Percentiles rank a stretch among this genome's conserved stretches.
phyloP scores from a whole-genome alignment of 2,329 filamentous ascomycete species.

The Aphanocladium album region DNA sequence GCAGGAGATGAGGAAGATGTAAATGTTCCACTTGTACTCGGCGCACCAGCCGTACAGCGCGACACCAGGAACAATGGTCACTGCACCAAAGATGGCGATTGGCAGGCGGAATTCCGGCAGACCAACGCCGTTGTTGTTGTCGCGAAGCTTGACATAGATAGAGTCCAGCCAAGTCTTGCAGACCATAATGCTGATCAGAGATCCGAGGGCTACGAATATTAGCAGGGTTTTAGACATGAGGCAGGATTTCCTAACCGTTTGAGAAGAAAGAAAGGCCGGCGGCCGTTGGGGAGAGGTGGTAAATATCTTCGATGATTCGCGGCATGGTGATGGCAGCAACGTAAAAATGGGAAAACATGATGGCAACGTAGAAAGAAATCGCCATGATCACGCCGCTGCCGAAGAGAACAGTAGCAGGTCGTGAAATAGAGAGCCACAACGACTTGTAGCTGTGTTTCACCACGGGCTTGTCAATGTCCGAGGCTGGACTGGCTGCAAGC shows the following conservation, averaged over 20 bases:
- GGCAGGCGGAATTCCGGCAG: conserved; percentile 53
- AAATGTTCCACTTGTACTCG: conserved; percentile 4
- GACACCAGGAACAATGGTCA: conserved; percentile 8
- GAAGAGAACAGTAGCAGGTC: conserved; percentile 42
- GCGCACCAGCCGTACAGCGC: conserved; percentile 14
- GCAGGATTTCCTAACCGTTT: not conserved
- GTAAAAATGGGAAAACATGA: conserved; percentile 48
- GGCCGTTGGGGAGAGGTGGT: conserved; percentile 43
- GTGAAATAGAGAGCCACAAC: conserved; percentile 18
- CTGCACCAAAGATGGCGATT: conserved; percentile 38
- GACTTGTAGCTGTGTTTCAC: not conserved
- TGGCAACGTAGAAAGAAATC: conserved; percentile 37
- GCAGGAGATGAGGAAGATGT: conserved; percentile 6
- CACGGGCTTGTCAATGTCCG: not conserved
- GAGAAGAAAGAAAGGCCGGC: conserved; percentile 44
- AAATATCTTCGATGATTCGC: conserved; percentile 41
- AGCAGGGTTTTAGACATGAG: not conserved
- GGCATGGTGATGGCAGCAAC: conserved; percentile 48
- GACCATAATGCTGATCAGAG: conserved; percentile 40
- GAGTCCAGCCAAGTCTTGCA: conserved; percentile 48
- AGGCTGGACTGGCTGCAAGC: conserved; percentile 11
- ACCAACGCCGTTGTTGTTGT: conserved; percentile 33
- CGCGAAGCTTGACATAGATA: conserved; percentile 46
- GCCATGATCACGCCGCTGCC: conserved; percentile 47
- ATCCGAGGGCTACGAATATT: conserved; percentile 39